Base-by-base conservation (phyloP, 768 basidiomycete species). In the Strobilomyces dryophilus region DNA sequence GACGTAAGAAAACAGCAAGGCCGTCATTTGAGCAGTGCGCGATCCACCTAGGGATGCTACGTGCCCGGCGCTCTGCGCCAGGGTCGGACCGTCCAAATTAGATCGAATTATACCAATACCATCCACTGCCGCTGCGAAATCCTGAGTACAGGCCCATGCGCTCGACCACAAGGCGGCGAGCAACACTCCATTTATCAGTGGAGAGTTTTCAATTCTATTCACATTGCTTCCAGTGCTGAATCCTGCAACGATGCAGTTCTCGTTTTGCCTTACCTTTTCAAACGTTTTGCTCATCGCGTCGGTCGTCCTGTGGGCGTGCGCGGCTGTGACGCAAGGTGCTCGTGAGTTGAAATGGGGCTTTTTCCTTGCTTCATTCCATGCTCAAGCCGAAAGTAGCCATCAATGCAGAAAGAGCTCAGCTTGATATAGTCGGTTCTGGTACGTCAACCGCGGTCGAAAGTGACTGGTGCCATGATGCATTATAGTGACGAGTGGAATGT, bases 211-310 rank as follows among this genome's bases (percentile, higher is more conserved):
- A 18, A 8, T 27, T 24, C 21, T 45, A 40, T 48, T n/a, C 48
- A 17, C 18, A 29, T 24, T 32, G 41, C 20, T 41, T 29, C 31
- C 20, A 12, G 8, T 36, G 6, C 27, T 31, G 14, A 51, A 18
- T 15, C 29, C n/a, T 40, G 32, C 7, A 20, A 34, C 2, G 43
- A 63, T 63, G 61, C 49, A 21, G 27, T 18, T 52, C 41, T 29
- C 35, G 4, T 47, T 21, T 45, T 4, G 14, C 15, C 36, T 39
- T 18, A 14, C 36, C 17, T n/a, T 51, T 21, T 21, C 52, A 18
- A 40, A 10, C 3, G 8, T 51, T n/a, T 40, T 55, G 4, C 8
- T 47, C 32, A 15, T 37, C 24, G 24, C 17, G 1, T 46, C 10
- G 10, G 21, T 47, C 35, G 12, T 47, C 44, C n/a, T 60, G n/a